A percentile compares a stretch with the other conserved stretches of the same genome.
phyloP scores from a whole-genome alignment of 2,329 filamentous ascomycete genomes.

The Dendryphion nanum region DNA sequence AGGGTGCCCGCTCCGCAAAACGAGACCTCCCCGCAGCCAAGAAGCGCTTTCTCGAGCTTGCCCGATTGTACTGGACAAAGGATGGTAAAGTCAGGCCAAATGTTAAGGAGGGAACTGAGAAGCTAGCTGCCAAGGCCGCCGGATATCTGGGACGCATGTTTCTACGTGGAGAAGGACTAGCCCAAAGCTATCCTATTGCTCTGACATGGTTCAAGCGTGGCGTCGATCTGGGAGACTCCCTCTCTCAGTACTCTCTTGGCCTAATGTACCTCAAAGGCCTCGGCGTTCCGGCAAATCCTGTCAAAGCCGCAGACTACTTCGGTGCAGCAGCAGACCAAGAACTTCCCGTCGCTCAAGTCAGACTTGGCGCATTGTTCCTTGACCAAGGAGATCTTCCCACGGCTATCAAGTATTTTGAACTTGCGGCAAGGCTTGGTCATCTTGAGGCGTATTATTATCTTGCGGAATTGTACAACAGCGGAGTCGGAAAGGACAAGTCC shows the following conservation, averaged over 20 bases:
- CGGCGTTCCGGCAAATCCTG: constrained; percentile 67
- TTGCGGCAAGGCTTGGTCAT: constrained; percentile 77
- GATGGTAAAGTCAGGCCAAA: constrained; percentile 74
- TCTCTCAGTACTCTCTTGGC: constrained; percentile 82
- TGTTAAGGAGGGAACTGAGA: constrained; percentile 69
- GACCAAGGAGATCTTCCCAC: constrained; percentile 82
- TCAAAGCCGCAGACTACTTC: constrained; percentile 73
- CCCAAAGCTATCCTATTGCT: constrained; percentile 75
- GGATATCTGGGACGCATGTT: constrained; percentile 89
- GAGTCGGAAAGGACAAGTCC: constrained; percentile 74
- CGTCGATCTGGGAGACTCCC: constrained; percentile 69
- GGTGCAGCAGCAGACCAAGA: constrained; percentile 79
- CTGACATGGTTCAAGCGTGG: constrained; percentile 82
- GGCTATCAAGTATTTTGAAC: constrained; percentile 83
- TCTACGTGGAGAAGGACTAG: constrained; percentile 78
- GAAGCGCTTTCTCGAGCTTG: constrained; percentile 77
- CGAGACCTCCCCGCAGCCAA: constrained; percentile 72
- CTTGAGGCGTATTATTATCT: constrained; percentile 92
- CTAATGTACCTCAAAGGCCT: constrained; percentile 80
- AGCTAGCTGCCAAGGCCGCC: constrained; percentile 76
- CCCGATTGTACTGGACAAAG: constrained; percentile 76
- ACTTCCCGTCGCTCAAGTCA: constrained; percentile 75
- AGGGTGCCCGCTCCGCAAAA: constrained; percentile 74
- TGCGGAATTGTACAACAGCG: constrained; percentile 79
- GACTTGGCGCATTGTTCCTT: constrained; percentile 79